phyloP scores from a whole-genome alignment of 2,329 filamentous ascomycete genomes.

The Paecilomyces dactylethromorphus region DNA sequence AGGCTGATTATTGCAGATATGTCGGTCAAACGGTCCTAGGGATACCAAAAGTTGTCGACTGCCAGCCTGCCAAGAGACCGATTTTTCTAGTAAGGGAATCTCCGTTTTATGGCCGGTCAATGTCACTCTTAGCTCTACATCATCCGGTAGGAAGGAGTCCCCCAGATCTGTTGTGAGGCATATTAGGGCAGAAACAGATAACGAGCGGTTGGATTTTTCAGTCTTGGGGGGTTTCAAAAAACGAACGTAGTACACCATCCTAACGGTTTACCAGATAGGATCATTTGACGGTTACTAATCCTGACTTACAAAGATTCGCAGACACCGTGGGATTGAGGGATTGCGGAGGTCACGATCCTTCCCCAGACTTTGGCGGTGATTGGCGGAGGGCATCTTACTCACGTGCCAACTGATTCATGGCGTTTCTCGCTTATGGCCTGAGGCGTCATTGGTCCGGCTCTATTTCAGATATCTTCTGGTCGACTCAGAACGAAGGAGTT shows the following conservation, averaged over 20 bases:
- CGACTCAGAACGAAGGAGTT: not conserved
- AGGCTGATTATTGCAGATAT: constrained; percentile 14
- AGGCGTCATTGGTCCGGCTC: constrained; percentile 1
- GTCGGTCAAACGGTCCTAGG: constrained; percentile 22
- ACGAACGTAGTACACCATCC: constrained; percentile 57
- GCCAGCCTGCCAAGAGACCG: constrained; percentile 25
- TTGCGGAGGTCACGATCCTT: not conserved
- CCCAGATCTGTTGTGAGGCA: constrained; percentile 65
- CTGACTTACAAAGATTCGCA: not conserved
- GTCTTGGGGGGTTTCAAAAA: constrained; percentile 58
- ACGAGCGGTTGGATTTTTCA: constrained; percentile 34
- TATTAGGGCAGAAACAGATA: constrained; percentile 46
- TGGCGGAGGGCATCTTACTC: not conserved
- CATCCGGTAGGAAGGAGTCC: constrained; percentile 52
- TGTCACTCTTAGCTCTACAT: constrained; percentile 24
- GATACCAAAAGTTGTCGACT: constrained; percentile 26
- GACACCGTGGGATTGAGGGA: not conserved
- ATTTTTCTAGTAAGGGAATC: constrained; percentile 15
- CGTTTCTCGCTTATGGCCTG: not conserved
- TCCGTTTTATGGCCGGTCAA: constrained; percentile 12
- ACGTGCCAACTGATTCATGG: not conserved
- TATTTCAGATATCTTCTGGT: not conserved
- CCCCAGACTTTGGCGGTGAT: not conserved
- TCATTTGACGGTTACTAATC: not conserved
- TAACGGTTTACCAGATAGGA: not conserved